Evolutionary conservation across 2,329 filamentous ascomycete species (phyloP), one percentile per base, ranked within the genome.

Genomic region (Fusarium sp.): DNA sequence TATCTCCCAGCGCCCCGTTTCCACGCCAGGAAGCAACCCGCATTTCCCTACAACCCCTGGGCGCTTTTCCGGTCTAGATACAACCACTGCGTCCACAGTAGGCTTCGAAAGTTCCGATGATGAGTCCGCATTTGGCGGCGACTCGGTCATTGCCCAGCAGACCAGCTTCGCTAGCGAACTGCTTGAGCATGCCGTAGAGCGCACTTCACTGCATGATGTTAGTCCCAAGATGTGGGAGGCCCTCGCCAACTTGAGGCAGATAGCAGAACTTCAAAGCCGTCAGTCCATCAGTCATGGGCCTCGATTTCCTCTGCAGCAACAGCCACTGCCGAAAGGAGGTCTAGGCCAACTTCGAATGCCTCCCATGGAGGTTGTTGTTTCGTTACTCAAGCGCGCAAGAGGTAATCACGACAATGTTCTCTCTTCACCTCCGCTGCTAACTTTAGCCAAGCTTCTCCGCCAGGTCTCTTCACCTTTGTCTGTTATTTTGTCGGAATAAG

Each of bases 161-260:
- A 84, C 86, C 5, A 81, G 80, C n/a, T 87, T 87, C 69, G 86
- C 84, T 22, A 84, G 80, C 72, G 83, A 86, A 67, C 85, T 88
- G 40, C 81, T 87, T 22, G 85, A 88, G 69, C 80, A 83, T 59
- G 83, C 84, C n/a, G 85, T 86, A 26, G 78, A 81, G 66, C 80
- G 82, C 24, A 84, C 84, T 2, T 80, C 85, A 1, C 76, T 86
- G 5, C 78, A 79, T 34, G 78, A 82, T 45, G 75, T 81, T 28
- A 82, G 82, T 62, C 82, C 86, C 3, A 84, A 84, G 73, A 87
- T 89, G 79, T 80, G 83, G 47, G 82, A 84, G 3, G 86, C 85
- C 1, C 77, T 89, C 19, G 79, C 82, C 38, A 84, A 83, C 21
- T 78, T 89, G 14, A 82, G 83, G 51, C 84, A 86, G 65, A 83